Evolutionary conservation across 176 grass and related monocot species (phyloP).

Genomic region (Zea luxurians): DNA sequence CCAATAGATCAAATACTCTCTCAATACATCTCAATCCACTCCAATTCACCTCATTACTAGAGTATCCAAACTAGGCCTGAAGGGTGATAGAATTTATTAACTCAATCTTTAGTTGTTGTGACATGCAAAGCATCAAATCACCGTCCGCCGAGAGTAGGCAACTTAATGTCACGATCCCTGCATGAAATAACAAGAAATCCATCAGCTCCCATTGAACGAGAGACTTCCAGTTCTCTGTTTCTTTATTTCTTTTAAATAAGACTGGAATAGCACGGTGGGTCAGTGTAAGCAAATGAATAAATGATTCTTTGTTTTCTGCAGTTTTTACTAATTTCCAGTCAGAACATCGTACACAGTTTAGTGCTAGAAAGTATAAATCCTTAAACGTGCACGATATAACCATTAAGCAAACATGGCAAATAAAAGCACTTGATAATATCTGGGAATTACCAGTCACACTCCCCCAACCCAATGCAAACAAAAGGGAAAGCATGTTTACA

Average conservation of each 20-base stretch:
- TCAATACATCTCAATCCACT: too few species aligned
- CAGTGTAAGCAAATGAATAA: not conserved
- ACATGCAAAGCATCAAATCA: conserved; percentile 1
- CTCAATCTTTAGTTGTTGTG: not conserved
- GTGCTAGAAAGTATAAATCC: conserved; percentile 5
- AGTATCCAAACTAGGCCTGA: too few species aligned
- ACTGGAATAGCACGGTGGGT: too few species aligned
- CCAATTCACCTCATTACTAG: too few species aligned
- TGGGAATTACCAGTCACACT: not conserved
- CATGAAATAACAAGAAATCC: not conserved
- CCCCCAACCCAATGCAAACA: not conserved
- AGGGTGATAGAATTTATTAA: conserved; percentile 39
- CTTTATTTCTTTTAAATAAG: not conserved
- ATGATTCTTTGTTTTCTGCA: not conserved
- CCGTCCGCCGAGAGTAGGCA: not conserved
- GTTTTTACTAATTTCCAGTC: not conserved
- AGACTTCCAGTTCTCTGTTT: not conserved
- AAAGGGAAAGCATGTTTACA: not conserved
- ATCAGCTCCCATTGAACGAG: not conserved
- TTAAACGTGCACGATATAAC: not conserved
- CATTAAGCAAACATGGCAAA: not conserved
- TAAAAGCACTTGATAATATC: not conserved
- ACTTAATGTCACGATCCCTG: conserved; percentile 41
- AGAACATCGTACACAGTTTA: not conserved
- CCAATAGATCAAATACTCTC: too few species aligned